Base-by-base conservation (phyloP, 2,329 filamentous ascomycete genomes). In the Calonectria pseudoreteaudii region DNA sequence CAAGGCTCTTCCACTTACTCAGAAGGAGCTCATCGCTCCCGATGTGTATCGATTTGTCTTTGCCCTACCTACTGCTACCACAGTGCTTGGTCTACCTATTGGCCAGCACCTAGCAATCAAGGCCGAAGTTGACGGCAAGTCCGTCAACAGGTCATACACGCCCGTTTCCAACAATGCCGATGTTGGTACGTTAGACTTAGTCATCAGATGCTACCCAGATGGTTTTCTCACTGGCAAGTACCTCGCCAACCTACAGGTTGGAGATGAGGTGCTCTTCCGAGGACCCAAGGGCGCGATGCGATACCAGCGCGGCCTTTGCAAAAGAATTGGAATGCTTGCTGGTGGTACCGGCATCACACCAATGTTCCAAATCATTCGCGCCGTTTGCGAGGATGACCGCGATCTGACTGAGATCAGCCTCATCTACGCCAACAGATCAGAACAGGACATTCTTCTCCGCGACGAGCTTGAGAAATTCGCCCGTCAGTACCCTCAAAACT, bases 371-470 rank as follows among this genome's bases (percentile, higher is more conserved):
- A 82, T 93, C 9, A 92, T 93, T 78, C 88, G 91, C 5, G 90
- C 90, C 53, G 91, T 93, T 70, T 91, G 90, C 78, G 91, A 92
- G 78, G 89, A 93, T 68, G 84, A 88, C n/a, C 83, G 82, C 9
- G 92, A 93, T 74, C 85, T 84, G 1, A 93, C 92, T 0, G 82
- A 90, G 75, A 81, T 93, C 52, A 88, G 85, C 56, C 83, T 93
- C 6, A 81, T 93, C 36, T 92, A 92, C 73, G 91, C 90, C 36
- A 93, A 92, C 81, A 85, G 88, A 1, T 86, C 85, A 0, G 90
- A 92, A 76, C 85, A 85, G 2, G 92, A 93, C 75, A 93, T 93
- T 69, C 80, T 93, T 10, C 82, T 93, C 20, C 84, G 90, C 0
- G 75, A 85, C 0, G 86, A 93, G 78, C 86, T 93, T 1, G 91